Conservation (phyloP, 2,329 filamentous ascomycete genomes). For the Blumeria graminis region DNA sequence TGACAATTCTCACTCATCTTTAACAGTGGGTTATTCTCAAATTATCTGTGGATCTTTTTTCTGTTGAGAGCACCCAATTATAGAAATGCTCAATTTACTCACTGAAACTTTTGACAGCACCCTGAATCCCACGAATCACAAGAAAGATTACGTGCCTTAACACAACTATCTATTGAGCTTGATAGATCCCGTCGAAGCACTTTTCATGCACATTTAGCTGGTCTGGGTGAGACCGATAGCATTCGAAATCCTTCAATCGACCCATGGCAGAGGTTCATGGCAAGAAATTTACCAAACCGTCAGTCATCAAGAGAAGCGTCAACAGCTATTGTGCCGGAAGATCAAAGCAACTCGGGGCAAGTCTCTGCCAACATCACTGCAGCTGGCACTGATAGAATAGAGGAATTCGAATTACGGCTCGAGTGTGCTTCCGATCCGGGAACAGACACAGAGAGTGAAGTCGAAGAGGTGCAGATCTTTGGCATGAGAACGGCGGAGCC, state of each 20-base stretch:
- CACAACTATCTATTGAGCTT: constrained; percentile 5
- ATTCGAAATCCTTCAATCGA: constrained; percentile 49
- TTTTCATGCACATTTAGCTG: constrained; percentile 26
- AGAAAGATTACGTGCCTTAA: constrained; percentile 6
- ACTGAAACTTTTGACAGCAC: neutral
- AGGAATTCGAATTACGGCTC: constrained; percentile 4
- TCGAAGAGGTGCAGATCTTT: constrained; percentile 11
- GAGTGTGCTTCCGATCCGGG: constrained; percentile 1
- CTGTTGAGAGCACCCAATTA: neutral
- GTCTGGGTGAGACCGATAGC: constrained; percentile 62
- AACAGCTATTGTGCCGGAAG: constrained; percentile 33
- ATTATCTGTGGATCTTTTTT: neutral
- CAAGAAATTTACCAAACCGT: constrained; percentile 58
- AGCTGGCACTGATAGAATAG: constrained; percentile 9
- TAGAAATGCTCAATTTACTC: neutral
- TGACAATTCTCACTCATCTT: neutral
- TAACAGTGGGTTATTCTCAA: neutral
- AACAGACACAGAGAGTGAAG: constrained; percentile 3
- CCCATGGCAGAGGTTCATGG: constrained; percentile 59
- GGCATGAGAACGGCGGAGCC: neutral
- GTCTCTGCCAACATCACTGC: constrained; percentile 11
- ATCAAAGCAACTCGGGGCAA: constrained; percentile 9
- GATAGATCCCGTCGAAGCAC: constrained; percentile 6
- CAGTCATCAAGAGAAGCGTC: constrained; percentile 58
- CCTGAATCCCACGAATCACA: constrained; percentile 3